Conservation (phyloP, 2,329 filamentous ascomycete species). For the Fragosphaeria purpurea region DNA sequence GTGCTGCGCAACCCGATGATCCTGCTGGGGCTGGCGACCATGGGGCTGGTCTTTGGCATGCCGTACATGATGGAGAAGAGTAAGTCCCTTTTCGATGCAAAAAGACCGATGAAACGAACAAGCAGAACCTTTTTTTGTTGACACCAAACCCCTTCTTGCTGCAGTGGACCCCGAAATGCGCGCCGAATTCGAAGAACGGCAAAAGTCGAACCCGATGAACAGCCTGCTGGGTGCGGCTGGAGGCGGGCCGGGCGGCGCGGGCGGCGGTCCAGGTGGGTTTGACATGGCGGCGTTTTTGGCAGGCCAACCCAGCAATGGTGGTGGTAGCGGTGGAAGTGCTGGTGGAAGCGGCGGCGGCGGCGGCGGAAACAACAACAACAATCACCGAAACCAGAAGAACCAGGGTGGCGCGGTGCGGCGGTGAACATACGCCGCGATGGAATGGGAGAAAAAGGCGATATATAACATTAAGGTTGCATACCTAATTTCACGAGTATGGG, state of each 20-base stretch:
- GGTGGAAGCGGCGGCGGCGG: constrained; percentile 13
- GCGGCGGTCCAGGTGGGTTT: constrained; percentile 39
- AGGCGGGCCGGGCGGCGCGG: constrained; percentile 26
- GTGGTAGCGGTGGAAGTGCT: constrained; percentile 30
- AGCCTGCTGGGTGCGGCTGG: constrained; percentile 40
- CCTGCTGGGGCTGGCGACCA: constrained; percentile 72
- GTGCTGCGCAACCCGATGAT: constrained; percentile 97
- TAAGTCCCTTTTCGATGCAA: constrained; percentile 37
- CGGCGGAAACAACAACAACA: constrained; percentile 20
- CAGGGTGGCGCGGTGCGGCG: constrained; percentile 28
- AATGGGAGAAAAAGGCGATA: too few species aligned
- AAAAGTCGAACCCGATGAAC: constrained; percentile 62
- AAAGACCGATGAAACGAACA: too few species aligned
- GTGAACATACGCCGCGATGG: constrained; percentile 2
- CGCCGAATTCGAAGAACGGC: constrained; percentile 84
- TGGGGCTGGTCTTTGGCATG: constrained; percentile 82
- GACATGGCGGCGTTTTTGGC: constrained; percentile 56
- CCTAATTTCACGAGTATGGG: too few species aligned
- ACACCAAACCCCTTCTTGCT: neutral
- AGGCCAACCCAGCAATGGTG: constrained; percentile 30
- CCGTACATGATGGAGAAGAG: constrained; percentile 93
- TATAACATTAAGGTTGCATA: too few species aligned
- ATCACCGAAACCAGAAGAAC: constrained; percentile 18
- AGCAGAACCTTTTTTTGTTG: neutral
- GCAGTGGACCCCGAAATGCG: constrained; percentile 93